Evolutionary conservation across 2,329 filamentous ascomycete genomes (phyloP), one percentile per base, ranked within the genome.

Genomic region (Rutstroemia sp.): DNA sequence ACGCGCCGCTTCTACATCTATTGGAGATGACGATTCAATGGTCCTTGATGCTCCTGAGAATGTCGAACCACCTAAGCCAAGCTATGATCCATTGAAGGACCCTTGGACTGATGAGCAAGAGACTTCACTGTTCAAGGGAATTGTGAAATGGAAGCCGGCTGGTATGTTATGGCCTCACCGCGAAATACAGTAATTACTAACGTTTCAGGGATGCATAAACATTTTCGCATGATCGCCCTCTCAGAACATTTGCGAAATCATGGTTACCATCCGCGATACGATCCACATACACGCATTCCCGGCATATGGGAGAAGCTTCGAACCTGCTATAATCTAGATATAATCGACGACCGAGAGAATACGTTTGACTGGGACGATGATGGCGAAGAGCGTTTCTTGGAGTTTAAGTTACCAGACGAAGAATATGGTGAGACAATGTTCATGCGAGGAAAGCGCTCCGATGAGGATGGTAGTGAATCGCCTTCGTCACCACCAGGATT

Each of bases 31-130:
- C 57, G 82, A 86, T 71, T 73, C 76, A 23, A 84, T 82, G 80
- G 81, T 80, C 55, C 69, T 81, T 61, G 82, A 81, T 69, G 79
- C 78, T 5, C 79, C 80, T 1, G 48, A 59, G 48, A 46, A 57
- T 27, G 27, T 61, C 59, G 62, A 61, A 59, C 63, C 61, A 54
- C 57, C 60, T 68, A 73, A 73, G 58, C 65, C 71, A n/a, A 69
- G 70, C 17, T 72, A 73, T 58, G 74, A 83, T 59, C 67, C 77
- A 4, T 71, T 81, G 49, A 81, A 83, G 56, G 89, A 92, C 62
- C 82, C 86, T 25, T 99, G 94, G 94, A 96, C 91, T 4, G 92
- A 96, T 67, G 92, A 96, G 68, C 94, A 99, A 72, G 87, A 95
- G 63, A 91, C 89, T 1, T 92, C 90, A 42, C 78, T 99, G 0